Evolutionary conservation across 2,329 filamentous ascomycete species (phyloP), one percentile per base, ranked within the genome.

Genomic region (Exophiala spinifera): DNA sequence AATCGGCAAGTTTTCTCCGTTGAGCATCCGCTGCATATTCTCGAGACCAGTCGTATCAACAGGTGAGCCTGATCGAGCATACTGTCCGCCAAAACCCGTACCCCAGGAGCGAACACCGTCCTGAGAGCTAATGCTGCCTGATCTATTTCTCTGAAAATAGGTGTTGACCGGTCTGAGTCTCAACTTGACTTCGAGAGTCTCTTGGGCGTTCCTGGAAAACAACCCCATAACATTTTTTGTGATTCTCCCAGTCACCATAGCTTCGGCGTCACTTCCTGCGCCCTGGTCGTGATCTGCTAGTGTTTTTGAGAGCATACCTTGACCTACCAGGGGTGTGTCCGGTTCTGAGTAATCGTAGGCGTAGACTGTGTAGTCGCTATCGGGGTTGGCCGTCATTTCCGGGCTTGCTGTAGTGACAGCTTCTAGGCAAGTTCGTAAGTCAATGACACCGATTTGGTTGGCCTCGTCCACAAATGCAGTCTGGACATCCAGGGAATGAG

Each of bases 291-390:
- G 79, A 66, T n/a, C 78, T 77, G 81, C 80, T 43, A 97, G 78
- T 19, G 86, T 84, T 81, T 88, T 87, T 34, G 94, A 97, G 17
- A 99, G 78, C 85, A 97, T 89, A 49, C 95, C 94, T 72, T 99
- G 92, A 19, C 94, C 94, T 20, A 96, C 92, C 52, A 97, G 79
- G 49, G 95, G 94, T 15, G 86, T 89, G 67, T 96, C 91, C 61
- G 89, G 88, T 73, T 99, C 94, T 11, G 94, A 96, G 71, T 92
- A 97, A 71, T 99, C 94, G 75, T 90, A 89, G 25, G 92, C 91
- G 72, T 99, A 99, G 53, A 99, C 85, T n/a, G 91, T 94, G 73
- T 94, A 99, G 74, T 99, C 91, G 71, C 82, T 74, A 73, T 87
- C 79, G 56, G 86, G 69, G 76, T 87, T 77, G 67, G 83, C 82